These are phyloP conservation scores for Fusarium pilosicola DNA, from an alignment of 2,329 filamentous ascomycete species.

Conservation along the genomic window DNA sequence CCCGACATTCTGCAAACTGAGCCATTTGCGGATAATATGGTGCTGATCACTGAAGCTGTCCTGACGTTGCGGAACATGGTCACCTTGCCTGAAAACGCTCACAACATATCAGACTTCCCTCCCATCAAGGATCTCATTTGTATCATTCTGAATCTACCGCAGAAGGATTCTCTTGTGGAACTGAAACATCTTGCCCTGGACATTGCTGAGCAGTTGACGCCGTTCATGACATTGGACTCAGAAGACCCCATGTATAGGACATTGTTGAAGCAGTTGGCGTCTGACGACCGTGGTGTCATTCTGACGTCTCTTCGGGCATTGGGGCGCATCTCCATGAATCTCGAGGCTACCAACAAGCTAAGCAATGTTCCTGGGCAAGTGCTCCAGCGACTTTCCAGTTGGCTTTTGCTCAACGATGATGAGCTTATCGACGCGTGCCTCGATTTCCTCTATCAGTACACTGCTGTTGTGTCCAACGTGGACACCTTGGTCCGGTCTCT, in stretches of 20 bases:
- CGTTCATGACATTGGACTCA: constrained; percentile 76
- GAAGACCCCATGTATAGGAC: constrained; percentile 83
- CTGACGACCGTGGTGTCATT: constrained; percentile 82
- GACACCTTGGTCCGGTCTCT: constrained; percentile 73
- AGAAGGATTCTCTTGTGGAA: constrained; percentile 78
- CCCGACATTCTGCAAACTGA: constrained; percentile 78
- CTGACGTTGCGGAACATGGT: constrained; percentile 95
- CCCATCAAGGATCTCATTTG: constrained; percentile 84
- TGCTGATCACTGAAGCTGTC: constrained; percentile 84
- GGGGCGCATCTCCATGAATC: constrained; percentile 86
- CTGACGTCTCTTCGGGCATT: constrained; percentile 83
- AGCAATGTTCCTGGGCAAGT: constrained; percentile 73
- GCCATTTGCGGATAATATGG: constrained; percentile 75
- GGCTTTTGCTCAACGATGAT: constrained; percentile 86
- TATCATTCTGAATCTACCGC: constrained; percentile 81
- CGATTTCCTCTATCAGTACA: constrained; percentile 97
- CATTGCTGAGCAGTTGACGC: constrained; percentile 89
- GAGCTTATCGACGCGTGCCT: constrained; percentile 88
- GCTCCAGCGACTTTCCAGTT: constrained; percentile 75
- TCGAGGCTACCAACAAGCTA: constrained; percentile 81
- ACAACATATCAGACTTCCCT: constrained; percentile 79
- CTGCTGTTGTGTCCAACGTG: constrained; percentile 85
- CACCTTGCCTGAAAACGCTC: constrained; percentile 88
- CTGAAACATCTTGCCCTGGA: constrained; percentile 92
- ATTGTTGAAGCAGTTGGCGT: constrained; percentile 71